These are phyloP conservation scores for Viola odorata DNA, from an alignment of 345 rosid genomes.

Conservation along the genomic window DNA sequence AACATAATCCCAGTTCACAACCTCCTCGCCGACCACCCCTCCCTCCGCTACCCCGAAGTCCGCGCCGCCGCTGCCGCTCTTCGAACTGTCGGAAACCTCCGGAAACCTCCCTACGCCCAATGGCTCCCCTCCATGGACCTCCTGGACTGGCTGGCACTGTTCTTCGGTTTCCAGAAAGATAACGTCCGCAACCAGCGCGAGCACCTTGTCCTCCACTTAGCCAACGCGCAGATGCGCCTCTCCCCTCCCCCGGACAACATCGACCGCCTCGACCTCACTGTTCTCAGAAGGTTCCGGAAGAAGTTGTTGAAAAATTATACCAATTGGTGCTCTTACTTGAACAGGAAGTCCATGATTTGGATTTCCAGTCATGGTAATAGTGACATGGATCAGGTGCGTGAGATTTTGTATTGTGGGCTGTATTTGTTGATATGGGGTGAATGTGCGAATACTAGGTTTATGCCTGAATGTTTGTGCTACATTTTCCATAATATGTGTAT, in stretches of 20 bases:
- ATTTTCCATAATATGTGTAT: conserved; percentile 88
- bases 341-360: conserved; percentile 80
- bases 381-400: conserved; percentile 55
- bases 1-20: conserved; percentile 90
- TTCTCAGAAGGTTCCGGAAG: conserved; percentile 64
- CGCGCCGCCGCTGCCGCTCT: conserved; percentile 88
- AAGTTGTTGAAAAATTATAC: conserved; percentile 72
- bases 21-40: conserved; percentile 92
- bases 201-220: conserved; percentile 84
- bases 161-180: conserved; percentile 79
- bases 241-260: conserved; percentile 86
- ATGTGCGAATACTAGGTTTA: conserved; percentile 73
- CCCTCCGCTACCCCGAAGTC: conserved; percentile 85
- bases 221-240: conserved; percentile 97
- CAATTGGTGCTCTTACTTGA: conserved; percentile 80
- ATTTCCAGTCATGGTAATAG: conserved; percentile 45
- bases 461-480: conserved; percentile 85
- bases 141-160: conserved; percentile 78
- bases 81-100: conserved; percentile 76
- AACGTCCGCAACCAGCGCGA: conserved; percentile 91
- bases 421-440: conserved; percentile 91
- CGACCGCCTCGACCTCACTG: conserved; percentile 65
- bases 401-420: conserved; percentile 63
- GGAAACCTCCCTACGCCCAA: conserved; percentile 59
- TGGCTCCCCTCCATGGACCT: conserved; percentile 82